phyloP scores from a whole-genome alignment of 306 rosid species.

The Cucurbita argyrosperma region DNA sequence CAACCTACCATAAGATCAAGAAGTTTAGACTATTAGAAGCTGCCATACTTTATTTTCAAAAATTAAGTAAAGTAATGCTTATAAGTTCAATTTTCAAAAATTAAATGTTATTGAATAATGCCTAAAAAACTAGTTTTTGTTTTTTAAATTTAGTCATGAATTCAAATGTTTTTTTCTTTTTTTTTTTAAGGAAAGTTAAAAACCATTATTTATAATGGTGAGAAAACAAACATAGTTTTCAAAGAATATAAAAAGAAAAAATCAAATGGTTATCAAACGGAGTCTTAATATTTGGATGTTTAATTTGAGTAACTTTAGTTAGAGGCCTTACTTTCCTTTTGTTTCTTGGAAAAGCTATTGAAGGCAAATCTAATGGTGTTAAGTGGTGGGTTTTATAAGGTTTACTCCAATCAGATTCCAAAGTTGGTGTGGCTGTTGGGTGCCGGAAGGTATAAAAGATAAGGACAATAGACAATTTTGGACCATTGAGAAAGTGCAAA shows the following conservation, averaged over 20 bases:
- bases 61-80: too few relatives aligned
- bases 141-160: neutral
- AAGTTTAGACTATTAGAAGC: conserved; percentile 9
- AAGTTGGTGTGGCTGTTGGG: neutral
- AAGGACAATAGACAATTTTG: neutral
- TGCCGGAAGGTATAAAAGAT: neutral
- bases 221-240: neutral
- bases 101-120: too few relatives aligned
- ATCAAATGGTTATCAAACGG: too few relatives aligned
- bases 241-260: too few relatives aligned
- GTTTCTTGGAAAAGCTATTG: neutral
- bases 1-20: conserved; percentile 44
- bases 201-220: neutral
- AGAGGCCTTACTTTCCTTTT: neutral
- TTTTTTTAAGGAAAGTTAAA: neutral
- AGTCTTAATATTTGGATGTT: too few relatives aligned
- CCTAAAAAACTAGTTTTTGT: too few relatives aligned
- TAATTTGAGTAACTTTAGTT: neutral
- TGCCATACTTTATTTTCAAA: neutral
- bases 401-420: neutral
- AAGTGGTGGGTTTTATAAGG: neutral
- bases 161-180: neutral
- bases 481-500: neutral
- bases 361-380: neutral
- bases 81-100: too few relatives aligned